Evolutionary conservation across 495 filamentous ascomycete genomes (phyloP), one percentile per base, ranked within the genome.

Genomic region (Aspergillus steynii): DNA sequence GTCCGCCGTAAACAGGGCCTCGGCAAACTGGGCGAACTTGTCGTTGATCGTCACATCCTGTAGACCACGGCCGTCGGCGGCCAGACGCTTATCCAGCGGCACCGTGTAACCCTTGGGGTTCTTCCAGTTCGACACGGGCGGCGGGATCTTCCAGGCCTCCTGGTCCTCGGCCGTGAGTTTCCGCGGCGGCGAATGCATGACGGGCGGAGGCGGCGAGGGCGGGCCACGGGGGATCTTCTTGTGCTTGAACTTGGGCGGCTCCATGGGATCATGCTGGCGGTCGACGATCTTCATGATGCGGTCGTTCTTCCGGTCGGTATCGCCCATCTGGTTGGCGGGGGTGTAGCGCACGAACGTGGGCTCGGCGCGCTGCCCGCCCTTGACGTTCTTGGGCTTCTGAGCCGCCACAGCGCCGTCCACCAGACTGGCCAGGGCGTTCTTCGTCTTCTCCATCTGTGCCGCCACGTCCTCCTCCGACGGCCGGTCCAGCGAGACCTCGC

Each of bases 281-380:
- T 97, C 91, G 49, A 97, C 91, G 70, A 99, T 98, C 80, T 98
- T 98, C 85, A 99, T 93, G 63, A 99, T 96, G 12, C 96, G 88
- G 66, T 97, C 93, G 66, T 94, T 93, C 76, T 95, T 95, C 69
- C 85, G 86, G 8, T 83, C 83, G 47, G 83, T 92, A 74, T 97
- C 91, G 6, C 95, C 95, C 92, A 99, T 97, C 80, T 99, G 95
- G 65, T 93, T 93, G 5, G 92, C 91, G 1, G 95, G 95, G 29
- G 93, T 97, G 69, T 98, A 99, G 28, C 91, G 85, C 46, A 99
- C 96, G 71, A 91, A 99, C 4, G 95, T 97, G 2, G 95, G 89
- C 58, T 96, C 93, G 37, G 88, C 85, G 64, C 87, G 82, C n/a
- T 78, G 77, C 25, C 85, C 86, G 8, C 89, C 86, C 65, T 91